These are phyloP conservation scores for Euphorbia corollata DNA, from an alignment of 441 rosid species.

Conservation along the genomic window DNA sequence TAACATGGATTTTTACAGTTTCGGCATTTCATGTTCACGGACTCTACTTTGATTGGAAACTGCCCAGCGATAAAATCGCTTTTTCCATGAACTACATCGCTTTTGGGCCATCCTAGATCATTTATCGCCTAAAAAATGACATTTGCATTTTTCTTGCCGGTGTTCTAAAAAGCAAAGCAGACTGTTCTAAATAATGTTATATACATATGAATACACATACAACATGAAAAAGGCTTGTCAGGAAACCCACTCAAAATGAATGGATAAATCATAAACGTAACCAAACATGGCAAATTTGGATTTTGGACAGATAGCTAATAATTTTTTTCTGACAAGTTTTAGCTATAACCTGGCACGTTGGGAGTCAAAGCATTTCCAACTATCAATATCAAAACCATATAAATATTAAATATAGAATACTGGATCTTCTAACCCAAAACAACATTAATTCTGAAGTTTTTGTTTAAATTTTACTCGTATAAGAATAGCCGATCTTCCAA, in stretches of 20 bases:
- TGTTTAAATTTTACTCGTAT: neutral
- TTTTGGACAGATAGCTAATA: neutral
- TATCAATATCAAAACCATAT: neutral
- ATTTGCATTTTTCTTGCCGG: too few relatives aligned
- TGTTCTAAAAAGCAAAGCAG: too few relatives aligned
- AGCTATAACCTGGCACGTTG: neutral
- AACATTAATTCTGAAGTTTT: neutral
- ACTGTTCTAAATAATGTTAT: too few relatives aligned
- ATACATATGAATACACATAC: neutral
- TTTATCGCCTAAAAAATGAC: too few relatives aligned
- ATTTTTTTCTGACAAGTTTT: neutral
- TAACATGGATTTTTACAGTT: too few relatives aligned
- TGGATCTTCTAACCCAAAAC: neutral
- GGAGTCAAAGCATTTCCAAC: neutral
- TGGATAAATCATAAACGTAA: neutral
- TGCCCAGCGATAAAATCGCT: too few relatives aligned
- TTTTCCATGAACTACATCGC: too few relatives aligned
- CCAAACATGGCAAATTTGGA: neutral
- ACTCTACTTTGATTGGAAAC: too few relatives aligned
- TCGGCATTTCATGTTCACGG: too few relatives aligned
- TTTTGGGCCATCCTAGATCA: too few relatives aligned
- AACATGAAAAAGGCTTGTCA: neutral
- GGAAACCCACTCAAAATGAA: neutral
- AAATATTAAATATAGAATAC: neutral
- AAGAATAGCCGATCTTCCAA: neutral